Conservation (phyloP, 108 stramenopile species). For the Cylindrotheca closterium region DNA sequence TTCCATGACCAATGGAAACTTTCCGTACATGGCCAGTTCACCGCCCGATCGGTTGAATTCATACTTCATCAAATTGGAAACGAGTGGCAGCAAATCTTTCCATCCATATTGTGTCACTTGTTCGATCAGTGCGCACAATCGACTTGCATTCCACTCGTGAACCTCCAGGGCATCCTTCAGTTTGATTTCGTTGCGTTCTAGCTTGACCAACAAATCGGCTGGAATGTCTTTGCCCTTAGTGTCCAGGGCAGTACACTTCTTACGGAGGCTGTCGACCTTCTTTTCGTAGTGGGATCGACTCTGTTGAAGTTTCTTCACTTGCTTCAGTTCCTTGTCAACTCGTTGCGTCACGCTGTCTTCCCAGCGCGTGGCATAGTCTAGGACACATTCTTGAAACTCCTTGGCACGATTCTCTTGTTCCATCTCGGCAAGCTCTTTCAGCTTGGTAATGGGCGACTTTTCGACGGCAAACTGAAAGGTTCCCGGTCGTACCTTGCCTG, state of each 20-base stretch:
- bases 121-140: constrained; percentile 21
- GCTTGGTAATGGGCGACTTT: background rate
- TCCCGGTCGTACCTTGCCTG: background rate
- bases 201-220: constrained; percentile 4
- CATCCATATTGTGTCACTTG: constrained; percentile 22
- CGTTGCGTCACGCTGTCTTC: constrained; percentile 24
- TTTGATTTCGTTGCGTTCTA: constrained; percentile 34
- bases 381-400: constrained; percentile 16
- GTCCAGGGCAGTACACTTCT: constrained; percentile 24
- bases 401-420: background rate
- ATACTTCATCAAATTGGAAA: constrained; percentile 24
- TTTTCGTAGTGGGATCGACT: constrained; percentile 21
- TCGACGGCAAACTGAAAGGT: constrained; percentile 1
- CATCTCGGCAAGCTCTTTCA: background rate
- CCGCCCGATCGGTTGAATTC: constrained; percentile 19
- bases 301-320: constrained; percentile 10
- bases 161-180: constrained; percentile 7
- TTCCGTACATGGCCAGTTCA: constrained; percentile 16
- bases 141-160: constrained; percentile 14
- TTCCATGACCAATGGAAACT: constrained; percentile 6
- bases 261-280: constrained; percentile 33
- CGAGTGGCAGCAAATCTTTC: constrained; percentile 29
- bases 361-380: constrained; percentile 33
- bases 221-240: constrained; percentile 17
- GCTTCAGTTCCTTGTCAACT: constrained; percentile 23